A percentile compares a stretch with the other conserved stretches of the same genome.
Evolutionary conservation across 768 basidiomycete species (phyloP).

Genomic region (Calocybe gangraenosa): DNA sequence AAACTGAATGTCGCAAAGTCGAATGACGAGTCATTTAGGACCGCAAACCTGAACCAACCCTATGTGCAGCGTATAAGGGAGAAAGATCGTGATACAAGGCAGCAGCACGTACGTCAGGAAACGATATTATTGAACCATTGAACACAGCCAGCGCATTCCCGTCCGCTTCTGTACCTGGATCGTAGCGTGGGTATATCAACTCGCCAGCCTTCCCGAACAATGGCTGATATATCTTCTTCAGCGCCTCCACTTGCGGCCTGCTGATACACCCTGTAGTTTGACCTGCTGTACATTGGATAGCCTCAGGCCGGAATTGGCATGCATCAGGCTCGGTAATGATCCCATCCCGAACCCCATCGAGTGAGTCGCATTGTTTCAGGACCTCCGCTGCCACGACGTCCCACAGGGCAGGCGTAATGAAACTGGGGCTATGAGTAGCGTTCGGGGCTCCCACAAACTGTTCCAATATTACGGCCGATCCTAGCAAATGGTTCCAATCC

Average conservation of each 20-base stretch:
- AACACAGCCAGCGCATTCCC: constrained; percentile 2
- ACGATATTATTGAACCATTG: constrained; percentile 1
- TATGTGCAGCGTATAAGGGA: neutral
- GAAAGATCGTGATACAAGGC: neutral
- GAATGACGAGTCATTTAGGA: constrained; percentile 8
- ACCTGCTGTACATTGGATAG: constrained; percentile 1
- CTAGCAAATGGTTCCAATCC: constrained; percentile 1
- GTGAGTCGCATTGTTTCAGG: constrained; percentile 11
- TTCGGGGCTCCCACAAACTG: constrained; percentile 4
- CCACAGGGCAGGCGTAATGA: constrained; percentile 2
- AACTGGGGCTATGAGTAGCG: constrained; percentile 2
- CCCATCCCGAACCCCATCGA: constrained; percentile 13
- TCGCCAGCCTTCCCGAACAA: constrained; percentile 4
- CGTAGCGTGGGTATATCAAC: constrained; percentile 7
- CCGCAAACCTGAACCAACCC: constrained; percentile 10
- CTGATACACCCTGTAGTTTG: constrained; percentile 4
- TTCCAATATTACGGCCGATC: constrained; percentile 1
- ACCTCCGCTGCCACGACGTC: constrained; percentile 6
- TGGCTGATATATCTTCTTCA: constrained; percentile 8
- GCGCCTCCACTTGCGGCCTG: constrained; percentile 2
- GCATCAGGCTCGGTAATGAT: constrained; percentile 13
- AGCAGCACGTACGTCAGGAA: neutral
- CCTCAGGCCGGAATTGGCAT: constrained; percentile 11
- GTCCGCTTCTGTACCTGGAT: constrained; percentile 11
- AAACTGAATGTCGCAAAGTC: constrained; percentile 7